A percentile compares a stretch with the other conserved stretches of the same genome.
Conservation (phyloP, 805 yeast genomes). For the Monosporozyma aerobia region DNA sequence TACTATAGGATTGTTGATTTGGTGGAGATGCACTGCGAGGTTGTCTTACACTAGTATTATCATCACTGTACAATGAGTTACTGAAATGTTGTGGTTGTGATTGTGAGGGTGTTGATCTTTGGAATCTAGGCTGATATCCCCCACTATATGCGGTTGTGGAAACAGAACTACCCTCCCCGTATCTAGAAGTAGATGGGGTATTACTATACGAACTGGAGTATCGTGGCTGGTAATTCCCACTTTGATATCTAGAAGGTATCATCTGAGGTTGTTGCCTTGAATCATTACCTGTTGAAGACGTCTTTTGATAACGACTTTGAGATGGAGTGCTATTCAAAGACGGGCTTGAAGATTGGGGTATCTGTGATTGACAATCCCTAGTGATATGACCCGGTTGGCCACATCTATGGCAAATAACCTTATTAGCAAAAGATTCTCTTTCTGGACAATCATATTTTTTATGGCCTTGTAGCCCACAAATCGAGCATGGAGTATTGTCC, state of each 20-base stretch:
- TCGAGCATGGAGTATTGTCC: constrained; percentile 54
- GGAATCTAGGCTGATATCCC: constrained; percentile 1
- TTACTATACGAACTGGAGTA: neutral
- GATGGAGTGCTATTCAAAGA: neutral
- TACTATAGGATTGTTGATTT: neutral
- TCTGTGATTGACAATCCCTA: constrained; percentile 54
- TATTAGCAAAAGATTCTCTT: constrained; percentile 40
- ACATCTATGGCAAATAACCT: constrained; percentile 65
- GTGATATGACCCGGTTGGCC: constrained; percentile 82
- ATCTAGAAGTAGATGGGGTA: neutral
- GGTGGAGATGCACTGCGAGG: neutral
- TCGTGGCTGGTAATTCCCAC: neutral
- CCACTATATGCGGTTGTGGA: neutral
- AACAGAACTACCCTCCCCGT: neutral
- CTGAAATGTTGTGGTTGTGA: neutral
- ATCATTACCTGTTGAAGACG: neutral
- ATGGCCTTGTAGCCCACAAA: constrained; percentile 62
- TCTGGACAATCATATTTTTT: constrained; percentile 56
- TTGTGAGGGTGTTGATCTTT: neutral
- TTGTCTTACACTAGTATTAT: neutral
- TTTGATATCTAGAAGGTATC: neutral
- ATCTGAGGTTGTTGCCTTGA: neutral
- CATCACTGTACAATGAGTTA: neutral
- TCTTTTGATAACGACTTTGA: constrained; percentile 1
- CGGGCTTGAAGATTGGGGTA: neutral